Conservation (phyloP, 805 yeast genomes). For the Wickerhamomyces chambardii region DNA sequence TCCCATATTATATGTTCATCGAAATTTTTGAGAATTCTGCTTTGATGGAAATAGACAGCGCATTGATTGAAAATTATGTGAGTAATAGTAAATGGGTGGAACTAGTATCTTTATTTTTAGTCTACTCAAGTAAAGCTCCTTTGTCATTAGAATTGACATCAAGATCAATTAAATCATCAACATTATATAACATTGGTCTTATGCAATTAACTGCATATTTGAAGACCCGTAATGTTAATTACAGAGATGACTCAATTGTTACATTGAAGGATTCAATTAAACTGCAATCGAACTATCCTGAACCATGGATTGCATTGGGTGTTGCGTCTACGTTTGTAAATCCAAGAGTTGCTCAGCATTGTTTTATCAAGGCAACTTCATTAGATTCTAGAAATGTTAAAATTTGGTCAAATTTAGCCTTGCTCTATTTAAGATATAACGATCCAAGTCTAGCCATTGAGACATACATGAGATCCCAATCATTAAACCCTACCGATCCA, state of each 20-base stretch:
- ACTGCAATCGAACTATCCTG: slow-evolving; percentile 59
- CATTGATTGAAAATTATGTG: slow-evolving; percentile 8
- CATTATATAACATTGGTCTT: slow-evolving; percentile 65
- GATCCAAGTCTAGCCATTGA: slow-evolving; percentile 69
- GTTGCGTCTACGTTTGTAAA: slow-evolving; percentile 55
- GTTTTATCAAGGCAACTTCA: slow-evolving; percentile 75
- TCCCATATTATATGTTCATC: slow-evolving; percentile 37
- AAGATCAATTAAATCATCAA: slow-evolving; percentile 44
- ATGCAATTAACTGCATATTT: slow-evolving; percentile 42
- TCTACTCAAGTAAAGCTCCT: slow-evolving; percentile 40
- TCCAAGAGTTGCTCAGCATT: slow-evolving; percentile 81
- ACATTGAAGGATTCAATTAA: slow-evolving; percentile 60
- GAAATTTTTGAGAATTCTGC: slow-evolving; percentile 11
- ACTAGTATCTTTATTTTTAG: slow-evolving; percentile 29
- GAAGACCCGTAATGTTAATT: slow-evolving; percentile 17
- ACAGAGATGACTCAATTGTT: slow-evolving; percentile 43
- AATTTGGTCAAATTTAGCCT: slow-evolving; percentile 79
- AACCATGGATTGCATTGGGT: slow-evolving; percentile 81
- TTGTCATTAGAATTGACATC: slow-evolving; percentile 27
- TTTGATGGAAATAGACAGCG: slow-evolving; percentile 21
- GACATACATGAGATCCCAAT: slow-evolving; percentile 65
- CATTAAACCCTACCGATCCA: slow-evolving; percentile 70
- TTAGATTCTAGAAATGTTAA: slow-evolving; percentile 58
- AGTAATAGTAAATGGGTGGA: slow-evolving; percentile 19
- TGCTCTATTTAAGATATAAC: slow-evolving; percentile 57